Percentiles rank a stretch among this genome's conserved stretches.
Evolutionary conservation across 1,139 yeast genomes (phyloP).

Genomic region (Hyphopichia khmerensis): DNA sequence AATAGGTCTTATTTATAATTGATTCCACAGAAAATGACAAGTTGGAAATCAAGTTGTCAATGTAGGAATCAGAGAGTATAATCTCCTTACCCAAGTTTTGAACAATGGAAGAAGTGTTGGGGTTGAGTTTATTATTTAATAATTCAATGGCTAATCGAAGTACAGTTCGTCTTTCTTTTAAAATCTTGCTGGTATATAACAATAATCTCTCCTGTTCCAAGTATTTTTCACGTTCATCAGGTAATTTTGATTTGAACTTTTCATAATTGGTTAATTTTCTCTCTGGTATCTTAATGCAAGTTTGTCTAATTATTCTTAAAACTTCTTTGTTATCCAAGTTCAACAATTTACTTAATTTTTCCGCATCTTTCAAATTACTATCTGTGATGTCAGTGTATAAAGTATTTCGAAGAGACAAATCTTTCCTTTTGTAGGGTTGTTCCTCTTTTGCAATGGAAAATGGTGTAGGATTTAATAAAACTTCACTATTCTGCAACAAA

Average conservation of each 20-base stretch:
- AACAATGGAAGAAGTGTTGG: slow-evolving; percentile 25
- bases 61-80: slow-evolving; percentile 27
- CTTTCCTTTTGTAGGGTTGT: slow-evolving; percentile 15
- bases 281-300: slow-evolving; percentile 37
- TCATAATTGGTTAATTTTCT: slow-evolving; percentile 17
- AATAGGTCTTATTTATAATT: slow-evolving; percentile 9
- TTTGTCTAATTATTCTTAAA: slow-evolving; percentile 45
- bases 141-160: slow-evolving; percentile 40
- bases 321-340: slow-evolving; percentile 40
- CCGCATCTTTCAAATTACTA: slow-evolving; percentile 36
- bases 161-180: slow-evolving; percentile 48
- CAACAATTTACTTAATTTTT: slow-evolving; percentile 33
- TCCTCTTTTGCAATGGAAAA: slow-evolving; percentile 16
- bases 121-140: slow-evolving; percentile 34
- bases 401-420: slow-evolving; percentile 39
- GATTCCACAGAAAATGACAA: slow-evolving; percentile 5
- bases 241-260: slow-evolving; percentile 31
- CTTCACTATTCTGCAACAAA: slow-evolving; percentile 31
- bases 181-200: slow-evolving; percentile 32
- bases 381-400: slow-evolving; percentile 35
- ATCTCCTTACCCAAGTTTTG: slow-evolving; percentile 43
- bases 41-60: slow-evolving; percentile 5
- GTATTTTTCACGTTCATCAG: slow-evolving; percentile 34
- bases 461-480: slow-evolving; percentile 36
- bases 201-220: slow-evolving; percentile 28